These are phyloP conservation scores for Penicillium rolfsii DNA, from an alignment of 2,329 filamentous ascomycete genomes.

Conservation along the genomic window DNA sequence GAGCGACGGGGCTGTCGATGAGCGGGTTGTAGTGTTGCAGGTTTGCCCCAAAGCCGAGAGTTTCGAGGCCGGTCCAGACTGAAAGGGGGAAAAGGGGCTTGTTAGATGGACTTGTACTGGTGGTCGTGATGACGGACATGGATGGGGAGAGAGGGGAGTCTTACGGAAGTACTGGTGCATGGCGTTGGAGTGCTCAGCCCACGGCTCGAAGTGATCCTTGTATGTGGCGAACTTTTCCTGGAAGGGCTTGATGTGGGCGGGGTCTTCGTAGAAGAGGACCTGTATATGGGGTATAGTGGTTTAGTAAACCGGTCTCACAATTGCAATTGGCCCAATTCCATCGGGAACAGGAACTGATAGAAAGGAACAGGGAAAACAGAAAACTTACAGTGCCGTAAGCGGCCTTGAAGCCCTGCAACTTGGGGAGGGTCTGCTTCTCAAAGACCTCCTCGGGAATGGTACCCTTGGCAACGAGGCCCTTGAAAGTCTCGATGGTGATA, in stretches of 20 bases:
- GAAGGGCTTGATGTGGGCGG: constrained; percentile 65
- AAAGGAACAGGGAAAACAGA: not conserved
- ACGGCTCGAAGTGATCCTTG: constrained; percentile 77
- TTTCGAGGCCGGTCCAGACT: constrained; percentile 80
- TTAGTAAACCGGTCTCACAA: not conserved
- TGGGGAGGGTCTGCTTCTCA: constrained; percentile 51
- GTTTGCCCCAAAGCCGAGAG: constrained; percentile 83
- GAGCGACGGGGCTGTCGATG: constrained; percentile 71
- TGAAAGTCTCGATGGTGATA: constrained; percentile 65
- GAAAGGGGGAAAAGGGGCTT: not conserved
- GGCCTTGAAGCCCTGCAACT: constrained; percentile 64
- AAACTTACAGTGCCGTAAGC: constrained; percentile 73
- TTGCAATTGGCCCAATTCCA: not conserved
- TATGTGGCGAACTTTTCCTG: constrained; percentile 72
- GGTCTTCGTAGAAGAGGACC: constrained; percentile 85
- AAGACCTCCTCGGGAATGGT: constrained; percentile 57
- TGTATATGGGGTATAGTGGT: constrained; percentile 14
- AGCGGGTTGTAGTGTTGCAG: constrained; percentile 93
- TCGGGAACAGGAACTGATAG: not conserved
- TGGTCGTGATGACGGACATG: not conserved
- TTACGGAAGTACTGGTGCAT: constrained; percentile 75
- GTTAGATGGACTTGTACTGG: constrained; percentile 4
- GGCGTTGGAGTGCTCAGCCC: constrained; percentile 74
- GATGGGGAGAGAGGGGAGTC: constrained; percentile 21
- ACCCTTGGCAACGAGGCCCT: constrained; percentile 66